These are phyloP conservation scores for Starmerella scarabaei DNA, from an alignment of 805 yeast genomes.

Conservation along the genomic window DNA sequence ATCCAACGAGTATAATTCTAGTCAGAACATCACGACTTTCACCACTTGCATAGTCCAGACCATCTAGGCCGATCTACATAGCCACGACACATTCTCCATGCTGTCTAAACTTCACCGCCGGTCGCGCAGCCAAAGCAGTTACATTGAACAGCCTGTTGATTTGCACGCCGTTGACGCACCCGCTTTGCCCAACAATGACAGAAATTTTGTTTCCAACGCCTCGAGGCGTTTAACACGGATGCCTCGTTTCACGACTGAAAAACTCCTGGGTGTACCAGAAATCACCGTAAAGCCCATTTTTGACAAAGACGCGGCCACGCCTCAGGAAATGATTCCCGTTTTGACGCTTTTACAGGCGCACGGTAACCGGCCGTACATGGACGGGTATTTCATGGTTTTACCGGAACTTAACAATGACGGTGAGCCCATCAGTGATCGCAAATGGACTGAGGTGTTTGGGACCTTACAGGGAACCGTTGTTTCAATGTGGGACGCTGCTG, in stretches of 20 bases:
- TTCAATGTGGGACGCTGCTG: conserved; percentile 69
- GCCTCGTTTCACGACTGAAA: not conserved
- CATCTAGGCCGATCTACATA: not conserved
- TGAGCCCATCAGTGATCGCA: conserved; percentile 56
- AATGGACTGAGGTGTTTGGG: conserved; percentile 90
- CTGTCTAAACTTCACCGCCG: conserved; percentile 6
- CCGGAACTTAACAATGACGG: conserved; percentile 57
- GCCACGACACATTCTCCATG: conserved; percentile 1
- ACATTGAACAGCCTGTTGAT: conserved; percentile 5
- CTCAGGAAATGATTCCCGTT: conserved; percentile 59
- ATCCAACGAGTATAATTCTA: too few species aligned
- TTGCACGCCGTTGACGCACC: conserved; percentile 3
- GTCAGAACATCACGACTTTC: too few species aligned
- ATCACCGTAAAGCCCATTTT: not conserved
- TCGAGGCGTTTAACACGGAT: not conserved
- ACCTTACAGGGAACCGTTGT: conserved; percentile 80
- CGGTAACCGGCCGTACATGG: conserved; percentile 48
- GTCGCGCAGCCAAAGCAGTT: conserved; percentile 2
- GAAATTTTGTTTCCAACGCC: not conserved
- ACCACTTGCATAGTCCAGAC: not conserved
- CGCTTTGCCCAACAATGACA: conserved; percentile 1
- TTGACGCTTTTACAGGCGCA: conserved; percentile 61
- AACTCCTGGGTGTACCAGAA: not conserved
- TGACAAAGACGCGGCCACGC: conserved; percentile 26
- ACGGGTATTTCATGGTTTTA: conserved; percentile 37